Percentiles rank a stretch among this genome's conserved stretches.
phyloP scores from a whole-genome alignment of 1,284 basidiomycete genomes.

The Sparassis latifolia region DNA sequence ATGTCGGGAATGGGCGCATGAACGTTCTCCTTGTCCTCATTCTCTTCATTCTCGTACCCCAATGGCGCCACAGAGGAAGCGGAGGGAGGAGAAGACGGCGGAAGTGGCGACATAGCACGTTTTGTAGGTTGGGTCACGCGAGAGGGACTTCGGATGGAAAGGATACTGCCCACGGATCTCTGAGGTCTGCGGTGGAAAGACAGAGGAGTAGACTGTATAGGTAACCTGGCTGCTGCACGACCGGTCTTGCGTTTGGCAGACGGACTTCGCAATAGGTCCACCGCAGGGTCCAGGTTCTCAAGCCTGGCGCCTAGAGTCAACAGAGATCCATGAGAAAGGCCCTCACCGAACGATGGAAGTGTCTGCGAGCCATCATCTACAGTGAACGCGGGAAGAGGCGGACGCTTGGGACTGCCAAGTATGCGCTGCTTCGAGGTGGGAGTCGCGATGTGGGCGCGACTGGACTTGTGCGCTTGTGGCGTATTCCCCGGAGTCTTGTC shows the following conservation, averaged over 20 bases:
- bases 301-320: background rate
- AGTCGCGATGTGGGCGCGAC: background rate
- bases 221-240: background rate
- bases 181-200: background rate
- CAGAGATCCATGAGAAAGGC: background rate
- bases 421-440: background rate
- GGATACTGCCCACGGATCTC: background rate
- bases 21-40: conserved; percentile 10
- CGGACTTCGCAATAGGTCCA: conserved; percentile 3
- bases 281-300: background rate
- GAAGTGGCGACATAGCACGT: conserved; percentile 5
- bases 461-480: conserved; percentile 9
- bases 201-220: conserved; percentile 6
- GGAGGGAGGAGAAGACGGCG: conserved; percentile 5
- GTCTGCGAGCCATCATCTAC: conserved; percentile 3
- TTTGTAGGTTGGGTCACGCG: background rate
- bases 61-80: background rate
- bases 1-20: conserved; percentile 7
- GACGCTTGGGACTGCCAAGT: background rate
- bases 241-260: background rate
- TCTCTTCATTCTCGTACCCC: conserved; percentile 3
- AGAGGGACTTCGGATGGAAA: background rate
- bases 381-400: background rate
- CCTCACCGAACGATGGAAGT: background rate
- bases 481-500: conserved; percentile 21